A percentile compares a stretch with the other conserved stretches of the same genome.
Conservation (phyloP, 176 grass and related monocot genomes). For the Phoenix dactylifera region DNA sequence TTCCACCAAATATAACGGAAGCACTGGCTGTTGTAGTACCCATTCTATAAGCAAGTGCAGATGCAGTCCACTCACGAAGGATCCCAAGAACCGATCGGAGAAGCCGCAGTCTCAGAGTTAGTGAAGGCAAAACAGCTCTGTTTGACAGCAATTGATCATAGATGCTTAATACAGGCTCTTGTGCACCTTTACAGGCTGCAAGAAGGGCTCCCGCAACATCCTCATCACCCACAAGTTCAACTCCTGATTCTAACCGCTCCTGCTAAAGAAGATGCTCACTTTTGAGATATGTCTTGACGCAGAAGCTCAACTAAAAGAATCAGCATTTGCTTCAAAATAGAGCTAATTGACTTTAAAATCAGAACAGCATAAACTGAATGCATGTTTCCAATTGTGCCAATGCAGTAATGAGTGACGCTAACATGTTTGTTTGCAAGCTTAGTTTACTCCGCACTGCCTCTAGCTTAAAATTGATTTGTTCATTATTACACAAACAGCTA, state of each 20-base stretch:
- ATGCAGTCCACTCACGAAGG: not conserved
- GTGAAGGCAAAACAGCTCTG: constrained; percentile 1
- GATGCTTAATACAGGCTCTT: constrained; percentile 3
- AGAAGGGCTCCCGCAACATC: constrained; percentile 1
- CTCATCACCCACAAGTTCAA: not conserved
- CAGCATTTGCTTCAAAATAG: too few species aligned
- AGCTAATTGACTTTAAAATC: too few species aligned
- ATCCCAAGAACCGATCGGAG: not conserved
- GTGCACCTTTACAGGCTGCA: not conserved
- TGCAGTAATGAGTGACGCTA: too few species aligned
- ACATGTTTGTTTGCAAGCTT: too few species aligned
- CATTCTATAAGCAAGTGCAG: not conserved
- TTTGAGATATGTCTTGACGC: not conserved
- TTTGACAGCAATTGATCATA: constrained; percentile 5
- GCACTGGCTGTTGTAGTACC: not conserved
- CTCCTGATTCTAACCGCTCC: not conserved
- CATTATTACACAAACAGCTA: too few species aligned
- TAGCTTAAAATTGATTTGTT: too few species aligned
- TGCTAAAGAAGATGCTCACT: not conserved
- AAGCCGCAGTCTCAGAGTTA: not conserved
- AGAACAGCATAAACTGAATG: too few species aligned
- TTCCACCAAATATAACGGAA: too few species aligned
- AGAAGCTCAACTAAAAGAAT: too few species aligned
- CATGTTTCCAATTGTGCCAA: too few species aligned
- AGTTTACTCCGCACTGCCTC: too few species aligned